Evolutionary conservation across 768 basidiomycete genomes (phyloP).

Genomic region (Auricularia sp.): DNA sequence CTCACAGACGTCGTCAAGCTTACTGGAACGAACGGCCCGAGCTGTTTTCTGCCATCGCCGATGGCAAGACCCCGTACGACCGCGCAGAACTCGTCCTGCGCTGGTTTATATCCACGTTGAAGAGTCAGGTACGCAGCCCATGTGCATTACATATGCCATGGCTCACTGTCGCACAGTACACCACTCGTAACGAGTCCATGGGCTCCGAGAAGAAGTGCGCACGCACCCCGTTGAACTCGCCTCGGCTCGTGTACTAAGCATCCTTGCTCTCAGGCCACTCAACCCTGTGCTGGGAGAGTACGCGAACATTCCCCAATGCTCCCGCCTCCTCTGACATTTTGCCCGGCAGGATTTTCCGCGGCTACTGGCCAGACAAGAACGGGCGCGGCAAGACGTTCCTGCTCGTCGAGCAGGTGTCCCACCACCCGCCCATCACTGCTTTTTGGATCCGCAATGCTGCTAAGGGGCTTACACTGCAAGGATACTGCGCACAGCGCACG

Average conservation of each 20-base stretch:
- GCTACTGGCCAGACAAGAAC: constrained; percentile 67
- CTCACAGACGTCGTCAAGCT: constrained; percentile 33
- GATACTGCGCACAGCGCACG: constrained; percentile 94
- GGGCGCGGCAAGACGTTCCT: constrained; percentile 73
- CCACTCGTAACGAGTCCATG: constrained; percentile 87
- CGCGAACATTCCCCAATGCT: constrained; percentile 20
- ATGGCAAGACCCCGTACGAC: constrained; percentile 61
- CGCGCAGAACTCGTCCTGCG: constrained; percentile 71
- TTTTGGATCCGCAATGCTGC: constrained; percentile 76
- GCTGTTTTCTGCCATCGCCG: constrained; percentile 77
- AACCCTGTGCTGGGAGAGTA: constrained; percentile 93
- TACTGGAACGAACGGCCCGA: constrained; percentile 97
- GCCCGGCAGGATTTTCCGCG: constrained; percentile 64
- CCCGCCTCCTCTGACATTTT: constrained; percentile 1
- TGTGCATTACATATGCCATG: constrained; percentile 17
- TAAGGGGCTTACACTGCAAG: constrained; percentile 67
- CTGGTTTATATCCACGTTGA: constrained; percentile 68
- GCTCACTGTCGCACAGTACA: constrained; percentile 67
- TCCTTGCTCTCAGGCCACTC: constrained; percentile 51
- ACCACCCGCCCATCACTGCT: constrained; percentile 83
- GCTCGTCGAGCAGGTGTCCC: constrained; percentile 91
- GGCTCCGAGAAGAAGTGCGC: constrained; percentile 92
- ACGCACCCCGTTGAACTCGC: constrained; percentile 12
- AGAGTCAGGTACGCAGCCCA: constrained; percentile 30
- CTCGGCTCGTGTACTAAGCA: constrained; percentile 2